Evolutionary conservation across 2,329 filamentous ascomycete genomes (phyloP).

Genomic region (Xylariales sp.): DNA sequence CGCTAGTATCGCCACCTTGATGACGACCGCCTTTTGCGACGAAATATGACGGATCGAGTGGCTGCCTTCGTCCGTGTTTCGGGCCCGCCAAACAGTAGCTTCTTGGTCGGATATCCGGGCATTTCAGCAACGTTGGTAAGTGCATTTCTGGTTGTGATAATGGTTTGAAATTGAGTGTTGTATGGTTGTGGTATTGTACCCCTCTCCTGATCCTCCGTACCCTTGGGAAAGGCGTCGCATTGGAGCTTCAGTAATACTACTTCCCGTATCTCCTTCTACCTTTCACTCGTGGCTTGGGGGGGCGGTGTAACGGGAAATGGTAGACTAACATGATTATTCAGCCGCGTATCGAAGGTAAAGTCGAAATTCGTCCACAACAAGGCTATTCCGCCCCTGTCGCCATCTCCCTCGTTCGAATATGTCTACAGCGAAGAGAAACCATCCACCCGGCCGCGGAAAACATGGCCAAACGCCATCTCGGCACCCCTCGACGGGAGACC

Average conservation of each 20-base stretch:
- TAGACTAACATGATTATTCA: conserved; percentile 53
- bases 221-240: conserved; percentile 24
- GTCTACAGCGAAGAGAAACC: conserved; percentile 90
- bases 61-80: conserved; percentile 94
- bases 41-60: conserved; percentile 60
- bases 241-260: neutral
- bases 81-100: conserved; percentile 95
- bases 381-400: conserved; percentile 90
- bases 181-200: conserved; percentile 24
- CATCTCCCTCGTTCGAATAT: conserved; percentile 93
- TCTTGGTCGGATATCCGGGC: conserved; percentile 95
- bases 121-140: conserved; percentile 96
- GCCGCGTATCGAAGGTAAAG: conserved; percentile 97
- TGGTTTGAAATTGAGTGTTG: neutral
- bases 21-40: conserved; percentile 37
- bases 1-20: conserved; percentile 37
- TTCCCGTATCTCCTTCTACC: neutral
- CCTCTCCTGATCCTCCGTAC: conserved; percentile 18
- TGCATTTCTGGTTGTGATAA: conserved; percentile 46
- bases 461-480: conserved; percentile 89
- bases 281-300: neutral
- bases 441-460: conserved; percentile 97
- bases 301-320: neutral
- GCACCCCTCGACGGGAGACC: conserved; percentile 89
- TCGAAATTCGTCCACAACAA: conserved; percentile 89